A percentile compares a stretch with the other conserved stretches of the same genome.
Evolutionary conservation across 2,329 filamentous ascomycete species (phyloP).

Genomic region (Xylaria sp.): DNA sequence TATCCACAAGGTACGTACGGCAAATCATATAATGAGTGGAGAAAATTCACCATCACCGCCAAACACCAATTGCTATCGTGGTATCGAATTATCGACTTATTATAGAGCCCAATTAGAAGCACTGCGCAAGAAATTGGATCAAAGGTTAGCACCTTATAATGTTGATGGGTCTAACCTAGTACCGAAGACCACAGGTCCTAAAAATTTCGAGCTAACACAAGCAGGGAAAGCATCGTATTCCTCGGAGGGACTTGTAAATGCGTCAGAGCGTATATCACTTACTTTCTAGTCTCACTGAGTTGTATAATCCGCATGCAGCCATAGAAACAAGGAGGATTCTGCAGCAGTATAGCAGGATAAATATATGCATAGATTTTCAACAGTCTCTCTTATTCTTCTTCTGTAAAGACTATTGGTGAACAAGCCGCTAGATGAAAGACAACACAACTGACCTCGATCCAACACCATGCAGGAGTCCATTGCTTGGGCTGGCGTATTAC

Average conservation of each 20-base stretch:
- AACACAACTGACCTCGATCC: conserved; percentile 35
- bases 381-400: not conserved
- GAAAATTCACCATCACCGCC: not conserved
- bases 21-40: too few species aligned
- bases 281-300: not conserved
- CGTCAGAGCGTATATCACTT: not conserved
- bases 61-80: too few species aligned
- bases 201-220: too few species aligned
- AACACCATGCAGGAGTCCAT: conserved; percentile 20
- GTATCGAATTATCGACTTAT: not conserved
- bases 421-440: conserved; percentile 13
- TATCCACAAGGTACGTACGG: too few species aligned
- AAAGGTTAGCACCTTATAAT: not conserved
- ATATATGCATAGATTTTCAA: not conserved
- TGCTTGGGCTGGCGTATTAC: conserved; percentile 20
- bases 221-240: not conserved
- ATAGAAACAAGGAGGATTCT: not conserved
- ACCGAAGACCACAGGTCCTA: too few species aligned
- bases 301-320: not conserved
- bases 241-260: not conserved
- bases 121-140: not conserved
- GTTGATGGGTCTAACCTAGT: not conserved
- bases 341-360: not conserved
- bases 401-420: conserved; percentile 5
- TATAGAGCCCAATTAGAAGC: not conserved